Base-by-base conservation (phyloP, 306 rosid species). In the Hippophae gyantsensis region DNA sequence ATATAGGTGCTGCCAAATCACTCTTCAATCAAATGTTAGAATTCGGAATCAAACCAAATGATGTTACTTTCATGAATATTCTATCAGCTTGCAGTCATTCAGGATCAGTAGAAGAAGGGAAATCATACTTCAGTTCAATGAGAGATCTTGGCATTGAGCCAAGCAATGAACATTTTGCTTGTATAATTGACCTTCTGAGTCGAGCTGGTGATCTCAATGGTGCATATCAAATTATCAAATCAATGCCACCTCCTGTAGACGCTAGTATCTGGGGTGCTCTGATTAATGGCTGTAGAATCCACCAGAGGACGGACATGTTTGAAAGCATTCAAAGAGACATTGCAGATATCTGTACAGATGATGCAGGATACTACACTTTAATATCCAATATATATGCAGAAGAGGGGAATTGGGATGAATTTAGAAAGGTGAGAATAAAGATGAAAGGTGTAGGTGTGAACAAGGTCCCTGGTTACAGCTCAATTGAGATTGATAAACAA, bases 191-290 rank as follows among this genome's bases (percentile, higher is more conserved):
- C 76, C 90, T 90, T 63, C 78, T 90, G 40, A 90, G 98, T 67
- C 89, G 98, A 18, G 76, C 89, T 4, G 98, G 98, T 7, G 89
- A 90, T 64, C 76, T 90, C 9, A 8, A 68, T 18, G 94, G 74
- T 58, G 96, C 96, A 26, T 83, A 87, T 26, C 63, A 76, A 49
- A 69, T 85, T 50, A 81, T 87, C 62, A 85, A 81, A 70, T 81
- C 87, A 7, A 79, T 80, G 80, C 47, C 59, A 18, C 43, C 6
- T 12, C 77, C 82, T 11, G 70, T 78, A 10, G 87, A 78, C 66
- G 83, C 98, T 47, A 83, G 96, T 79, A 81, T 83, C 58, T 90
- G 95, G 96, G 85, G 92, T 26, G 73, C 95, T 74, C 62, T 90
- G 60, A 87, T 90, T 25, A 87, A 90, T 43, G 98, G 98, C 1